These are phyloP conservation scores for Talaromyces wortmannii DNA, from an alignment of 495 filamentous ascomycete species.

Conservation along the genomic window DNA sequence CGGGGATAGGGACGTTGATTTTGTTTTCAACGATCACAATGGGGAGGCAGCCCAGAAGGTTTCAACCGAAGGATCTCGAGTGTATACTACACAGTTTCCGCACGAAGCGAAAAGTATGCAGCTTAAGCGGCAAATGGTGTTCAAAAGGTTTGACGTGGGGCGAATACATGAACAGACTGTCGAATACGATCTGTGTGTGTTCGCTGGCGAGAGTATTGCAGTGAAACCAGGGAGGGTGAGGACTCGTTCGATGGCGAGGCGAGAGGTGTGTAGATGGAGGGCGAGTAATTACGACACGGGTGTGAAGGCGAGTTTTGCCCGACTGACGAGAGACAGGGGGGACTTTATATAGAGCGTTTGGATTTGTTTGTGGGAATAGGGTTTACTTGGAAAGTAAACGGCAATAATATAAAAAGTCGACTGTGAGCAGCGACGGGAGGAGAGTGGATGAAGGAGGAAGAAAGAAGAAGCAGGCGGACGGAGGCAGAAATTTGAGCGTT, in stretches of 20 bases:
- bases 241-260: not conserved
- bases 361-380: not conserved
- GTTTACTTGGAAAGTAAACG: too few species aligned
- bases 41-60: constrained; percentile 17
- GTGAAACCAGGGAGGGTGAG: not conserved
- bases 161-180: constrained; percentile 75
- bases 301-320: too few species aligned
- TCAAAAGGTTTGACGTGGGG: constrained; percentile 65
- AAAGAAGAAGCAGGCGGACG: not conserved
- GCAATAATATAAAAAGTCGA: not conserved
- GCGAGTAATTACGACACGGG: not conserved
- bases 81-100: constrained; percentile 82
- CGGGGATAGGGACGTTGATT: constrained; percentile 48
- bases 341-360: not conserved
- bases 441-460: not conserved
- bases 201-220: constrained; percentile 30
- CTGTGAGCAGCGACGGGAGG: not conserved
- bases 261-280: not conserved
- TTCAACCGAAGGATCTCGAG: constrained; percentile 82
- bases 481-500: not conserved
- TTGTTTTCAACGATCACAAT: constrained; percentile 20
- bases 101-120: constrained; percentile 88
- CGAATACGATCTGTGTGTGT: constrained; percentile 26
- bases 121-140: constrained; percentile 84
- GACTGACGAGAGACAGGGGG: not conserved